Percentiles rank a stretch among this genome's conserved stretches.
Evolutionary conservation across 371 early-diverging fungal species (phyloP).

Genomic region (Apophysomyces elegans): DNA sequence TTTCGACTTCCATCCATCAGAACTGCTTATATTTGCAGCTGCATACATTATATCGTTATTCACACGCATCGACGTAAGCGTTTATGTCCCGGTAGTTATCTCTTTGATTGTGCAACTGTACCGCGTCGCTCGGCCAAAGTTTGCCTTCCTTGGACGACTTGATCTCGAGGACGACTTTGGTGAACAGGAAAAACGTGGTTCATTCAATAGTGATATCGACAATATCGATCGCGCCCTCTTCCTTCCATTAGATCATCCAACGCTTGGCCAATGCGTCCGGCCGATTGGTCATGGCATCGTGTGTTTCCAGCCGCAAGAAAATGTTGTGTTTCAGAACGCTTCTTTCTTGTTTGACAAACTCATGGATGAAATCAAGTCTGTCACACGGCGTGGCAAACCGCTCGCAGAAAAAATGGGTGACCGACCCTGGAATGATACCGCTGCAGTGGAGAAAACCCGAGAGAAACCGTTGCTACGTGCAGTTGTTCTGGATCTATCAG

Average conservation of each 20-base stretch:
- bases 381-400: slow-evolving; percentile 37
- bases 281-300: slow-evolving; percentile 61
- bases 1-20: slow-evolving; percentile 44
- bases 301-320: slow-evolving; percentile 70
- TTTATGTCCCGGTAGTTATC: slow-evolving; percentile 67
- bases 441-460: slow-evolving; percentile 17
- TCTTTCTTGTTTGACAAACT: slow-evolving; percentile 53
- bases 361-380: slow-evolving; percentile 40
- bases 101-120: slow-evolving; percentile 69
- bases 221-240: slow-evolving; percentile 11
- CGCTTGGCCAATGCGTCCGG: slow-evolving; percentile 20
- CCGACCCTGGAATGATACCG: slow-evolving; percentile 51
- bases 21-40: slow-evolving; percentile 39
- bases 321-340: slow-evolving; percentile 76
- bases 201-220: neutral
- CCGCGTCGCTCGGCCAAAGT: slow-evolving; percentile 68
- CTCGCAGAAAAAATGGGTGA: slow-evolving; percentile 40
- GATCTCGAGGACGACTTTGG: slow-evolving; percentile 12
- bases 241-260: slow-evolving; percentile 31
- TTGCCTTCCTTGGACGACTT: slow-evolving; percentile 39
- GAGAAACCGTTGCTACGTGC: slow-evolving; percentile 53
- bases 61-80: slow-evolving; percentile 66
- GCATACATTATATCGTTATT: slow-evolving; percentile 63
- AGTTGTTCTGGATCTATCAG: slow-evolving; percentile 80
- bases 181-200: neutral